A percentile compares a stretch with the other conserved stretches of the same genome.
Evolutionary conservation across 371 early-diverging fungal species (phyloP).

Genomic region (Sporodiniella umbellata): DNA sequence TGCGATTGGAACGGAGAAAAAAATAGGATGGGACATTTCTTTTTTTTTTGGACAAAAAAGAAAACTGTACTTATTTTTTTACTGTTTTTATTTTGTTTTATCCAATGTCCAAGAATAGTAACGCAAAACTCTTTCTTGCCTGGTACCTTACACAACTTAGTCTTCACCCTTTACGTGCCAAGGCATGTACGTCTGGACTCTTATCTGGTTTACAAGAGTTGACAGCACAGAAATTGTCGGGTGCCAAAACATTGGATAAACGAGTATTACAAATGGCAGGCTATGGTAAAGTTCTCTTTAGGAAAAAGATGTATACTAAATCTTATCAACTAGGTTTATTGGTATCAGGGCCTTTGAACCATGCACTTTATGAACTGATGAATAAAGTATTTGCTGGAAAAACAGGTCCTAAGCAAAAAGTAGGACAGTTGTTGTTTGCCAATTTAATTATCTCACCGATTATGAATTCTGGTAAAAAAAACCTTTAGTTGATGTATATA

Average conservation of each 20-base stretch:
- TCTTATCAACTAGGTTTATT: constrained; percentile 39
- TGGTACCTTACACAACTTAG: constrained; percentile 64
- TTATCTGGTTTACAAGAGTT: constrained; percentile 78
- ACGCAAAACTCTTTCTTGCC: constrained; percentile 40
- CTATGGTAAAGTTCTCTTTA: constrained; percentile 60
- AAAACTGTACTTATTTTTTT: too few species aligned
- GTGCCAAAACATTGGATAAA: constrained; percentile 56
- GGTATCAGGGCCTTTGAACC: constrained; percentile 72
- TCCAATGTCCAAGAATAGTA: too few species aligned
- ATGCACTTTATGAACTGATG: constrained; percentile 63
- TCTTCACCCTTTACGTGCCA: constrained; percentile 70
- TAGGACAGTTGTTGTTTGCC: constrained; percentile 63
- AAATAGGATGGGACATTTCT: too few species aligned
- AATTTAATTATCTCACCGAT: constrained; percentile 77
- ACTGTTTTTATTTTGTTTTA: too few species aligned
- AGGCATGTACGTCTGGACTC: constrained; percentile 75
- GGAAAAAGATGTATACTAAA: background rate
- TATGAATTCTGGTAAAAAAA: constrained; percentile 69
- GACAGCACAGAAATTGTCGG: constrained; percentile 70
- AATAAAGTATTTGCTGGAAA: constrained; percentile 63
- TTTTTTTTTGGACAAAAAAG: too few species aligned
- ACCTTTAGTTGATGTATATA: too few species aligned
- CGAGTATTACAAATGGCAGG: constrained; percentile 78
- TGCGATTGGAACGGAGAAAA: too few species aligned
- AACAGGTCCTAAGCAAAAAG: constrained; percentile 49